These are phyloP conservation scores for Amanita pseudoporphyria DNA, from an alignment of 768 basidiomycete genomes.

Conservation along the genomic window DNA sequence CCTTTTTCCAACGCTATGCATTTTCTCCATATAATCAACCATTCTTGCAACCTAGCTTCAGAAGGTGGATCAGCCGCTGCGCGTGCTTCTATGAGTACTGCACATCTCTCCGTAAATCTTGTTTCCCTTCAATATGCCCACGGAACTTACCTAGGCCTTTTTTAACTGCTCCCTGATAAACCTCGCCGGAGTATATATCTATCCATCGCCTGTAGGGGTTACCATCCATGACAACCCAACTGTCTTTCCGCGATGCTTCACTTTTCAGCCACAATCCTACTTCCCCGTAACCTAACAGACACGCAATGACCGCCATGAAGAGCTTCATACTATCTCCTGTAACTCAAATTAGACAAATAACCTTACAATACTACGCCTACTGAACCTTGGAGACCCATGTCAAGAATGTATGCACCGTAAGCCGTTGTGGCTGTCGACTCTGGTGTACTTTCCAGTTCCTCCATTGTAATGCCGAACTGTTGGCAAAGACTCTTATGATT, in stretches of 20 bases:
- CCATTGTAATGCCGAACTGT: slow-evolving; percentile 53
- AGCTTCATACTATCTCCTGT: slow-evolving; percentile 65
- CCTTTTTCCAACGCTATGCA: slow-evolving; percentile 71
- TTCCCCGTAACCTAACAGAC: slow-evolving; percentile 87
- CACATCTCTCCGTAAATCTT: neutral
- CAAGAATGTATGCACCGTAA: slow-evolving; percentile 81
- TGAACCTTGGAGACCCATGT: slow-evolving; percentile 61
- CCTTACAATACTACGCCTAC: slow-evolving; percentile 4
- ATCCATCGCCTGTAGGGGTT: slow-evolving; percentile 77
- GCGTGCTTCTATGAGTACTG: slow-evolving; percentile 67
- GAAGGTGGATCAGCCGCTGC: slow-evolving; percentile 60
- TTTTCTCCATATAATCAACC: slow-evolving; percentile 63
- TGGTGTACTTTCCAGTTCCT: slow-evolving; percentile 49
- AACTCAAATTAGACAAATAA: neutral
- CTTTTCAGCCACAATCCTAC: slow-evolving; percentile 78
- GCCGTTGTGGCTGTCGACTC: slow-evolving; percentile 72
- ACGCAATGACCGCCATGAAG: slow-evolving; percentile 76
- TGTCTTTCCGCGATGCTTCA: slow-evolving; percentile 33
- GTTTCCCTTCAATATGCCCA: neutral
- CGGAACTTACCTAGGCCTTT: slow-evolving; percentile 56
- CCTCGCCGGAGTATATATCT: slow-evolving; percentile 66
- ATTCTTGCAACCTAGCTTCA: slow-evolving; percentile 45
- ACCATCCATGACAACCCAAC: slow-evolving; percentile 48
- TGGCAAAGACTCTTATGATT: slow-evolving; percentile 70
- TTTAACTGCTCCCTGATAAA: slow-evolving; percentile 65